Conservation (phyloP, 2,329 filamentous ascomycete genomes). For the Epichloe gansuensis region DNA sequence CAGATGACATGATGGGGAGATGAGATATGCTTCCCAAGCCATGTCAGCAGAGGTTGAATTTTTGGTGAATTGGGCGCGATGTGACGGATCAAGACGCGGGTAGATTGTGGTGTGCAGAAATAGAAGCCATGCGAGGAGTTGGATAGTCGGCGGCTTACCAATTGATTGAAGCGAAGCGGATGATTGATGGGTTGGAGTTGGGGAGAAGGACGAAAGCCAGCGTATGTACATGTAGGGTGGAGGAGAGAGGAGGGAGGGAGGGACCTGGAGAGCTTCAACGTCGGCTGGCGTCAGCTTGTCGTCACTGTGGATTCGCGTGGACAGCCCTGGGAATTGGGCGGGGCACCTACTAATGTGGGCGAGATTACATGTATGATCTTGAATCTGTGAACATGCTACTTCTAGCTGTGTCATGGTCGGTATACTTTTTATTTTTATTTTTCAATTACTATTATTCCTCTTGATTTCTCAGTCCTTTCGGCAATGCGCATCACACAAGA, state of each 20-base stretch:
- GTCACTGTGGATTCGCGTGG: slow-evolving; percentile 5
- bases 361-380: too few relatives aligned
- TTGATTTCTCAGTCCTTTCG: too few relatives aligned
- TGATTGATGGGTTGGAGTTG: slow-evolving; percentile 6
- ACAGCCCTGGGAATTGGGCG: too few relatives aligned
- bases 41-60: not conserved
- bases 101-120: not conserved
- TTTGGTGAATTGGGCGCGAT: not conserved
- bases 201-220: not conserved
- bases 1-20: slow-evolving; percentile 52
- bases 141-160: not conserved
- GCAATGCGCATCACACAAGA: too few relatives aligned
- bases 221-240: not conserved
- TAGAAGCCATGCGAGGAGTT: not conserved
- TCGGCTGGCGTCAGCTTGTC: slow-evolving; percentile 4
- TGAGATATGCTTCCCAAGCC: not conserved
- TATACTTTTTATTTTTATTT: too few relatives aligned
- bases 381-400: too few relatives aligned
- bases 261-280: not conserved
- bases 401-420: too few relatives aligned
- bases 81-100: slow-evolving; percentile 3
- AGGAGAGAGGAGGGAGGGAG: not conserved
- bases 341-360: too few relatives aligned
- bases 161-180: not conserved
- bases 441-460: too few relatives aligned